Percentiles rank a stretch among this genome's conserved stretches.
Evolutionary conservation across 2,329 filamentous ascomycete genomes (phyloP).

Genomic region (Pseudofabraea citricarpa): DNA sequence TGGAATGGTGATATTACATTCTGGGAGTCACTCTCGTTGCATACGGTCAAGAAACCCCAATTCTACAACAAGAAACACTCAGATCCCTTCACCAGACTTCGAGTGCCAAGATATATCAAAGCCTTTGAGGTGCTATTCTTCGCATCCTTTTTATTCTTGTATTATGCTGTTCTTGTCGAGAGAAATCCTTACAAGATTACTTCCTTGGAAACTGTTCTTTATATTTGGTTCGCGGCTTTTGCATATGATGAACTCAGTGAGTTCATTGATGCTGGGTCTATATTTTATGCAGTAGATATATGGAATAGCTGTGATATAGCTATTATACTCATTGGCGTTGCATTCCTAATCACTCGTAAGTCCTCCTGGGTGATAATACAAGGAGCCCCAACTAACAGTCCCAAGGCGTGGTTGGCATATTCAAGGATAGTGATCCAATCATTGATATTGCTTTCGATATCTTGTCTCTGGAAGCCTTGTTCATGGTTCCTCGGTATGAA

Average conservation of each 20-base stretch:
- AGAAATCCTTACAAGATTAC: constrained; percentile 64
- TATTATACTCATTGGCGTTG: constrained; percentile 68
- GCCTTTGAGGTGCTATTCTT: constrained; percentile 82
- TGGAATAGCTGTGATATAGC: constrained; percentile 72
- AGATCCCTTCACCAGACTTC: constrained; percentile 69
- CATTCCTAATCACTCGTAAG: constrained; percentile 70
- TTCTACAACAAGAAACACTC: constrained; percentile 65
- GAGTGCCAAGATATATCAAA: constrained; percentile 82
- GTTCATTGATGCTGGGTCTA: constrained; percentile 77
- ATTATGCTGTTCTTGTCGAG: constrained; percentile 81
- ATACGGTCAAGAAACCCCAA: constrained; percentile 69
- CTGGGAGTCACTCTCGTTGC: constrained; percentile 73
- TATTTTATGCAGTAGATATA: constrained; percentile 80
- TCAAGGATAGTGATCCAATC: constrained; percentile 52
- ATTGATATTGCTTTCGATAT: constrained; percentile 83
- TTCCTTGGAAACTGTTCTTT: constrained; percentile 65
- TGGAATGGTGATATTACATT: constrained; percentile 86
- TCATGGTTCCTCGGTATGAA: constrained; percentile 69
- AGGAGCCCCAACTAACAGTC: constrained; percentile 4
- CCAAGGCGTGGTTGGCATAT: constrained; percentile 62
- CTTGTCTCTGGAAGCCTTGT: constrained; percentile 81
- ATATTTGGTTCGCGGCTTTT: constrained; percentile 83
- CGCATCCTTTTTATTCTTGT: constrained; percentile 68
- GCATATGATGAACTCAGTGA: constrained; percentile 84
- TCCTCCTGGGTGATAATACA: constrained; percentile 11